Evolutionary conservation across 495 filamentous ascomycete species (phyloP).

Genomic region (Hapsidospora chrysogenum): DNA sequence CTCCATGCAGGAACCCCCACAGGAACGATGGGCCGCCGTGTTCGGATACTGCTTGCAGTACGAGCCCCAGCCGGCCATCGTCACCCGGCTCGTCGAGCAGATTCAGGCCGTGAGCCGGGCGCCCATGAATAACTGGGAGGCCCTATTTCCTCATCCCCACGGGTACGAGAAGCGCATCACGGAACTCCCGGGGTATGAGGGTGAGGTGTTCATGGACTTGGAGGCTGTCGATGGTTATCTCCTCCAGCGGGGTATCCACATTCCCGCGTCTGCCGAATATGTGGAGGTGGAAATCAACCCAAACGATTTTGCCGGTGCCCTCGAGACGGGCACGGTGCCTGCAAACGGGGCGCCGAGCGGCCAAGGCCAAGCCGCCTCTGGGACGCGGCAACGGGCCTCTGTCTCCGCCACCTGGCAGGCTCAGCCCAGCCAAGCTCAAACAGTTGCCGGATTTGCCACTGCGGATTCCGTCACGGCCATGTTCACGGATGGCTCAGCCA

Average conservation of each 20-base stretch:
- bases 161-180: conserved; percentile 28
- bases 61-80: conserved; percentile 31
- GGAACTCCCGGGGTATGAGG: conserved; percentile 32
- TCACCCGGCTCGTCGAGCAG: conserved; percentile 22
- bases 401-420: no score
- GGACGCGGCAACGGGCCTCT: no score
- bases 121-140: conserved; percentile 38
- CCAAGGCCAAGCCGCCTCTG: no score
- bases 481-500: background rate
- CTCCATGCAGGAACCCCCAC: conserved; percentile 31
- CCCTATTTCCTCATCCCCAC: conserved; percentile 48
- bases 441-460: no score
- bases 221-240: conserved; percentile 59
- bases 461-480: background rate
- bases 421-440: no score
- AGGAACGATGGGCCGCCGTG: conserved; percentile 30
- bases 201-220: conserved; percentile 61
- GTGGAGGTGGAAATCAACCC: conserved; percentile 31
- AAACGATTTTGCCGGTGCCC: conserved; percentile 10
- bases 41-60: conserved; percentile 52
- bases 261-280: conserved; percentile 34
- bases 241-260: conserved; percentile 35
- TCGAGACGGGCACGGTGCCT: background rate
- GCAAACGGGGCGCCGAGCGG: background rate
- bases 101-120: conserved; percentile 25